Percentiles rank a stretch among this genome's conserved stretches.
Evolutionary conservation across 257 asterid species (phyloP).

Genomic region (Plantago ovata): DNA sequence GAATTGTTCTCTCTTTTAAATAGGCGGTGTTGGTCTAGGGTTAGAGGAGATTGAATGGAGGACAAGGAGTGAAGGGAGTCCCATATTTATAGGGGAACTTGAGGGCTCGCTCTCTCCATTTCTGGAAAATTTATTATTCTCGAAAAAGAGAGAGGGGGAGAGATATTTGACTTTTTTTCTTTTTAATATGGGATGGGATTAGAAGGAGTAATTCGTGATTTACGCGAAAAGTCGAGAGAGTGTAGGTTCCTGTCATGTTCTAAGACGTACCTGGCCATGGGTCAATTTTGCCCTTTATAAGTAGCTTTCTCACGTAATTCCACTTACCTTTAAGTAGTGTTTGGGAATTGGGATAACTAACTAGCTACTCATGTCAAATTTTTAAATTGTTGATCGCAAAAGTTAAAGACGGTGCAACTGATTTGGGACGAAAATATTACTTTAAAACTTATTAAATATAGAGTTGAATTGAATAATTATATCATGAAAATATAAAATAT

Average conservation of each 20-base stretch:
- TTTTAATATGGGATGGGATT: background rate
- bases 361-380: too few relatives aligned
- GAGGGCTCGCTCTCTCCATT: background rate
- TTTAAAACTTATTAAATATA: too few relatives aligned
- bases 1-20: too few relatives aligned
- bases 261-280: background rate
- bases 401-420: too few relatives aligned
- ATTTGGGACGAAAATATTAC: too few relatives aligned
- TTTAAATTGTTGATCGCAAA: too few relatives aligned
- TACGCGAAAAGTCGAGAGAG: background rate
- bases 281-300: background rate
- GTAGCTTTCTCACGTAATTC: background rate
- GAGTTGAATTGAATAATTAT: too few relatives aligned
- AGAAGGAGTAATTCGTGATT: background rate
- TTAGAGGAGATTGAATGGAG: slow-evolving; percentile 12
- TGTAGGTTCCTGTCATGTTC: slow-evolving; percentile 1
- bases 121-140: too few relatives aligned
- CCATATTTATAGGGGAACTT: slow-evolving; percentile 35
- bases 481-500: too few relatives aligned
- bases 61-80: slow-evolving; percentile 3
- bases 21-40: background rate
- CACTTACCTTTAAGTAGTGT: background rate
- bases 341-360: too few relatives aligned
- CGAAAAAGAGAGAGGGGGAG: too few relatives aligned
- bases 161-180: too few relatives aligned